Evolutionary conservation across 1,284 basidiomycete species (phyloP).

Genomic region (Anthracocystis walkeri): DNA sequence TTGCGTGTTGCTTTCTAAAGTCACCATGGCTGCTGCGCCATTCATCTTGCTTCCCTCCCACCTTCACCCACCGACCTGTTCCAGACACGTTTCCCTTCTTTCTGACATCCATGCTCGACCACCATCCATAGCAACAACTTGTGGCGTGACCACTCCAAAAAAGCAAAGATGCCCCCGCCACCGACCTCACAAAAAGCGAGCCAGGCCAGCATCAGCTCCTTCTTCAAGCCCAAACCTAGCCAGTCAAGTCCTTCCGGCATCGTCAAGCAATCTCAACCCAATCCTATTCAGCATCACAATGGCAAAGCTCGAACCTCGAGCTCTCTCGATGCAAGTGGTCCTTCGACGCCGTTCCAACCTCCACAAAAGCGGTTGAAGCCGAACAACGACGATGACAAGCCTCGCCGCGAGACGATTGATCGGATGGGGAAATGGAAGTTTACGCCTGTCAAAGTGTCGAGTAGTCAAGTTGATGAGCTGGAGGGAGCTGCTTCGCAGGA

Average conservation of each 20-base stretch:
- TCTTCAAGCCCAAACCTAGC: conserved; percentile 48
- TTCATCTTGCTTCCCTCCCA: not conserved
- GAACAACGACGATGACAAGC: conserved; percentile 22
- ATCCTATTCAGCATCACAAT: conserved; percentile 13
- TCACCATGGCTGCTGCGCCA: not conserved
- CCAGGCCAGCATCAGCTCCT: conserved; percentile 52
- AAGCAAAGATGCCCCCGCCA: conserved; percentile 9
- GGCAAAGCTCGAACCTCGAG: conserved; percentile 8
- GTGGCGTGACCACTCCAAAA: not conserved
- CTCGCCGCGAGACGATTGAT: conserved; percentile 34
- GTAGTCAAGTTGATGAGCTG: not conserved
- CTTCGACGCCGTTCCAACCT: conserved; percentile 19
- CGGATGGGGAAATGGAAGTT: conserved; percentile 48
- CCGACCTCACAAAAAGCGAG: conserved; percentile 35
- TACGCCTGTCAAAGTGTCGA: not conserved
- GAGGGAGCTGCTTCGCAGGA: conserved; percentile 9
- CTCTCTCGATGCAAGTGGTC: conserved; percentile 10
- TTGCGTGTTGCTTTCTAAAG: not conserved
- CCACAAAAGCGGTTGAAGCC: conserved; percentile 26
- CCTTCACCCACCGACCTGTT: not conserved
- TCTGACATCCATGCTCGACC: not conserved
- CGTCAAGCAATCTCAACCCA: conserved; percentile 40
- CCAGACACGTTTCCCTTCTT: no score
- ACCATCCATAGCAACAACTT: not conserved
- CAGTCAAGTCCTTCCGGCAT: conserved; percentile 9